phyloP scores from a whole-genome alignment of 441 rosid species.

The Biscutella laevigata region DNA sequence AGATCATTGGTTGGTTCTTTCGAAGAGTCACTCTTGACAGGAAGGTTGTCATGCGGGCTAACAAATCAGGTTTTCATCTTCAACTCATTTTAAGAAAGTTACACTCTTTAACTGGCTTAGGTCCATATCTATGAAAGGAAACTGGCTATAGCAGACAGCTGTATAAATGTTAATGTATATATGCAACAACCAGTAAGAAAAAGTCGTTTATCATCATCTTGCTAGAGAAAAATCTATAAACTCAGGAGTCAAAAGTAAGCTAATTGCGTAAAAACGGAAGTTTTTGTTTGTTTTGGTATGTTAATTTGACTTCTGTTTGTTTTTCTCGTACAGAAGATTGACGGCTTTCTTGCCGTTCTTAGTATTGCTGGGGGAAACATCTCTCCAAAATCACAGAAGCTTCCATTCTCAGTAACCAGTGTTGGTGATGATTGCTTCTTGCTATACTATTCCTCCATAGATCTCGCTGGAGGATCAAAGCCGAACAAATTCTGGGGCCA shows the following conservation, averaged over 20 bases:
- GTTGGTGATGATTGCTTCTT: constrained; percentile 77
- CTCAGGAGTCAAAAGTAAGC: background rate
- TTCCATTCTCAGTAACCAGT: constrained; percentile 86
- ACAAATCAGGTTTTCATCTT: constrained; percentile 47
- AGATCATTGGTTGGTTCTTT: constrained; percentile 96
- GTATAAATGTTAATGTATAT: background rate
- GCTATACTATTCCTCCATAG: constrained; percentile 77
- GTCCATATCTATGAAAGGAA: background rate
- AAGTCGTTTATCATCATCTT: background rate
- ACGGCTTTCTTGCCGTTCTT: constrained; percentile 90
- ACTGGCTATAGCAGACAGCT: background rate
- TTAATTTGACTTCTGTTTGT: constrained; percentile 8
- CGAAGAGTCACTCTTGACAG: constrained; percentile 88
- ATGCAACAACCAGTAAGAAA: background rate
- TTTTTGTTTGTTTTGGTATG: background rate
- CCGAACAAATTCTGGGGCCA: constrained; percentile 45
- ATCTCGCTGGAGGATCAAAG: constrained; percentile 54
- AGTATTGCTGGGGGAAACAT: constrained; percentile 82
- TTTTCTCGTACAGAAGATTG: constrained; percentile 48
- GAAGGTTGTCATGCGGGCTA: constrained; percentile 61
- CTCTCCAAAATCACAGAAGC: constrained; percentile 82
- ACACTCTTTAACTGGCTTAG: background rate
- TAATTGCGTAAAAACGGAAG: background rate
- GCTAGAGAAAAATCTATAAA: background rate
- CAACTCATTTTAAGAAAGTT: background rate